Percentiles rank a stretch among this genome's conserved stretches.
Conservation (phyloP, 164 flowering plant species). For the Vitis labrusca region DNA sequence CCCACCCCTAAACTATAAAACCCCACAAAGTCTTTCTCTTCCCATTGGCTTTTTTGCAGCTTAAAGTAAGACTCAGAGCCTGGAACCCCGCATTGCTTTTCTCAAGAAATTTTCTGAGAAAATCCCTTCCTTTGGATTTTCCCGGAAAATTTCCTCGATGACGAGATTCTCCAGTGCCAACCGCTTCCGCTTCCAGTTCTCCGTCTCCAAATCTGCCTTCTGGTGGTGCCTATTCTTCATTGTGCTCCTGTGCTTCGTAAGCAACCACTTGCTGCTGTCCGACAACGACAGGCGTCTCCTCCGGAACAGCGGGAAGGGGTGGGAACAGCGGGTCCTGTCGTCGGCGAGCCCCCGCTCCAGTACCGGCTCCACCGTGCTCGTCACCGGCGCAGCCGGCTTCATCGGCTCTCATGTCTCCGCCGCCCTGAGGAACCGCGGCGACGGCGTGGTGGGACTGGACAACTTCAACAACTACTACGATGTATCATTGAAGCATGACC, state of each 20-base stretch:
- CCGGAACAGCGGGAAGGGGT: not conserved
- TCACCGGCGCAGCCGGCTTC: conserved; percentile 28
- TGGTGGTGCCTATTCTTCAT: no score
- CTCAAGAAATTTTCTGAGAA: no score
- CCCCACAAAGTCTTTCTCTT: no score
- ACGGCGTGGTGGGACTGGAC: conserved; percentile 28
- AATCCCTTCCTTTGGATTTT: no score
- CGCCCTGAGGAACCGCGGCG: conserved; percentile 19
- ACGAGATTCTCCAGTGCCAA: no score
- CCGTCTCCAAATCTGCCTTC: no score
- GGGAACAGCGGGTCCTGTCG: conserved; percentile 8
- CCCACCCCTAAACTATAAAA: not conserved
- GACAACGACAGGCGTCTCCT: conserved; percentile 2
- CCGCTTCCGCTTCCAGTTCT: no score
- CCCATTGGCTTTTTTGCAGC: no score
- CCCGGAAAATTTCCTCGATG: no score
- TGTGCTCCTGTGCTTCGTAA: no score
- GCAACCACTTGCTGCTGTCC: not conserved
- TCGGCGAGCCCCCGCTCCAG: conserved; percentile 1
- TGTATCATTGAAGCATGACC: conserved; percentile 14
- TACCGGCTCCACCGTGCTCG: conserved; percentile 6
- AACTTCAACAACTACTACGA: conserved; percentile 24
- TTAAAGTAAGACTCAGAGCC: no score
- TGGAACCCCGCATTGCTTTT: no score
- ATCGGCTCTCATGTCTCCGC: conserved; percentile 23